phyloP scores from a whole-genome alignment of 306 rosid genomes.

The Ormosia semicastrata region DNA sequence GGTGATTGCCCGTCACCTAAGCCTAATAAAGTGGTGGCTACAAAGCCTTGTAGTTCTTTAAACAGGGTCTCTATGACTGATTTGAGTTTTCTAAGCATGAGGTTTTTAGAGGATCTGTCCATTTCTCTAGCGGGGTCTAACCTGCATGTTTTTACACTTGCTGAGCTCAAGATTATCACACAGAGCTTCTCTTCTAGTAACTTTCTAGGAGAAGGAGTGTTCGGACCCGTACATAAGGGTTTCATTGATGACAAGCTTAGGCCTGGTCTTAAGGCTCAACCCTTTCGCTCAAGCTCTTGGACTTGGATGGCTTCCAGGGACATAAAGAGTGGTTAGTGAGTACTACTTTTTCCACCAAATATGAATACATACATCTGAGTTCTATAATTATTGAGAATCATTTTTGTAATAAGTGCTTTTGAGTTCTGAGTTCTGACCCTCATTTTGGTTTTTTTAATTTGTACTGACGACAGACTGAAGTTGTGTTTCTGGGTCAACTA shows the following conservation, averaged over 20 bases:
- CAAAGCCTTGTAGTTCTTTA: slow-evolving; percentile 48
- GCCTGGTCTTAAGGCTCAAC: slow-evolving; percentile 72
- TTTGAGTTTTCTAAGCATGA: slow-evolving; percentile 65
- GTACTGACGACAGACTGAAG: slow-evolving; percentile 66
- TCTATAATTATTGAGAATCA: background rate
- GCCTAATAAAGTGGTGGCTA: slow-evolving; percentile 49
- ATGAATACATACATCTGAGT: background rate
- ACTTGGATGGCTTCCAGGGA: slow-evolving; percentile 88
- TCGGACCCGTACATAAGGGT: slow-evolving; percentile 94
- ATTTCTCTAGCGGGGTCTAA: slow-evolving; percentile 82
- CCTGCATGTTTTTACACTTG: slow-evolving; percentile 60
- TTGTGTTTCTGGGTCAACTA: slow-evolving; percentile 84
- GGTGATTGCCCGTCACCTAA: slow-evolving; percentile 28
- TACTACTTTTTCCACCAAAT: background rate
- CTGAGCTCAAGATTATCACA: slow-evolving; percentile 80
- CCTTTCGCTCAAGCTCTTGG: slow-evolving; percentile 88
- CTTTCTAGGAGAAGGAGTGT: slow-evolving; percentile 95
- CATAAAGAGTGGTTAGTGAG: slow-evolving; percentile 97
- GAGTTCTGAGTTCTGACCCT: slow-evolving; percentile 18
- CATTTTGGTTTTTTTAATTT: background rate
- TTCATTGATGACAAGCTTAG: slow-evolving; percentile 89
- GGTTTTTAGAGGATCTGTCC: slow-evolving; percentile 73
- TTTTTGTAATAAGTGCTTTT: background rate
- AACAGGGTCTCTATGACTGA: slow-evolving; percentile 63
- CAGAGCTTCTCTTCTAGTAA: slow-evolving; percentile 70